Evolutionary conservation across 2,329 filamentous ascomycete genomes (phyloP), one percentile per base, ranked within the genome.

Genomic region (Pyrenochaeta sp.): DNA sequence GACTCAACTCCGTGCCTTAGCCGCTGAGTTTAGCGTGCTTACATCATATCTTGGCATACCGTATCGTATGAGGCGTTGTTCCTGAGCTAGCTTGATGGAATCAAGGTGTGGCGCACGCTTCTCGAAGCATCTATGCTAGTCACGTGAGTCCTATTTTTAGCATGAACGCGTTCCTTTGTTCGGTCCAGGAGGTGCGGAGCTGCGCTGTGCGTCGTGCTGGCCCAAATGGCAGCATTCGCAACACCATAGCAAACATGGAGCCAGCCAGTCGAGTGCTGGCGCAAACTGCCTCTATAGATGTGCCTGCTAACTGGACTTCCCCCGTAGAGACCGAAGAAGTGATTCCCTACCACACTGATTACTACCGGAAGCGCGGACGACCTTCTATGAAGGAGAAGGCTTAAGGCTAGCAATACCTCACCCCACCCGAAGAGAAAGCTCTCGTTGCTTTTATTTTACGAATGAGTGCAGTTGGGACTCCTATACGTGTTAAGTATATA

Each of bases 31-130:
- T 40, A 40, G 19, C 13, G 37, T 40, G 37, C 37, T 40, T 40
- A 40, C 37, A 10, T 40, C 19, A 5, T 15, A 10, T 22, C 12
- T 40, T 40, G 19, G 12, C 37, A 40, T 40, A 15, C 37, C 19
- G 37, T 15, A 15, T 40, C n/a, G n/a, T n/a, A n/a, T n/a, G n/a
- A n/a, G n/a, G n/a, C n/a, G n/a, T n/a, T n/a, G n/a, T n/a, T n/a
- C n/a, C n/a, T 40, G 19, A 40, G 13, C 37, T 40, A 40, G 12
- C 37, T 15, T 15, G 37, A 40, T 40, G 12, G 19, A 40, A 40
- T 40, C 37, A 25, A 50, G 52, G 9, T 19, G 45, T 22, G 52
- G 52, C 19, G 40, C 45, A n/a, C 28, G 34, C 48, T 50, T 50
- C 34, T 39, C 36, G 10, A 50, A 40, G 48, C 48, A 39, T 50